Base-by-base conservation (phyloP, 768 basidiomycete species). In the Cystofilobasidium macerans region DNA sequence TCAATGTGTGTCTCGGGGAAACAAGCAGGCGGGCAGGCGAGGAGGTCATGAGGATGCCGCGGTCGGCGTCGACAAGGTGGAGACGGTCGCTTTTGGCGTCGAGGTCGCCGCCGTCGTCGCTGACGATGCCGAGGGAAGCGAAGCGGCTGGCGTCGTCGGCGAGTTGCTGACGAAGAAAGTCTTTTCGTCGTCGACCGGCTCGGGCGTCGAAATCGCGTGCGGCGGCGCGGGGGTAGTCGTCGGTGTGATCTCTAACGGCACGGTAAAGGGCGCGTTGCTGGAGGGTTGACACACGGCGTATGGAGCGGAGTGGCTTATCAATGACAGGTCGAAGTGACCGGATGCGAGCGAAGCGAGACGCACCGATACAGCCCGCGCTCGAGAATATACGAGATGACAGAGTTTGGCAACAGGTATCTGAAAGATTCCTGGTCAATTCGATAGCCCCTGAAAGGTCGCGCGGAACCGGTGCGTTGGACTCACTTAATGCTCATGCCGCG, bases 321-420 rank as follows among this genome's bases (percentile, higher is more conserved):
- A 42, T 40, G 8, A 26, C 54, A 16, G 18, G 48, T n/a, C 35
- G 53, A 0, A 32, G 33, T 22, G 36, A 35, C n/a, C 30, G 0
- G 0, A 3, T 35, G 32, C 9, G 16, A 38, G 30, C 36, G 22
- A 5, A 47, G 35, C 24, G 28, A 67, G 59, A 61, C 53, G 0
- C 33, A 61, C 33, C 71, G 71, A 62, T 80, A 80, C 57, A 81
- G 74, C 54, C 84, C 82, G 70, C 93, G 80, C 73, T 87, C 81
- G 74, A 91, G 86, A 77, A 98, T 99, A 75, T 99, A 99, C 69
- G 92, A 85, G 68, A 93, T 89, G 57, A 98, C 94, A 42, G 85
- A 82, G 59, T 86, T 82, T 13, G 95, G 95, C 58, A 97, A 81
- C 47, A 99, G 82, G 77, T 98, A 99, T 71, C 88, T 85, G 70